Evolutionary conservation across 2,329 filamentous ascomycete species (phyloP).

Genomic region (Mycosphaerelloides madeirae): DNA sequence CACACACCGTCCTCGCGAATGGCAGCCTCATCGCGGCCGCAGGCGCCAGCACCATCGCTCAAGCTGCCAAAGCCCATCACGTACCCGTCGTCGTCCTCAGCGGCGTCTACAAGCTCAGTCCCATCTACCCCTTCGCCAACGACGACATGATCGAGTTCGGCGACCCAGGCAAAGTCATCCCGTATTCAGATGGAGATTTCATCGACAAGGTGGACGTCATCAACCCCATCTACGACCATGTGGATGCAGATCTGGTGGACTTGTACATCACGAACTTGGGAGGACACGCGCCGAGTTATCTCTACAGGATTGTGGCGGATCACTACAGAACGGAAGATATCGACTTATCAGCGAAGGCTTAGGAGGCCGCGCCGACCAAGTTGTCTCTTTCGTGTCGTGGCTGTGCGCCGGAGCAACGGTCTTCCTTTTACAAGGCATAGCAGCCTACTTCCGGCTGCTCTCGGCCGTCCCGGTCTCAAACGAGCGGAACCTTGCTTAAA

Average conservation of each 20-base stretch:
- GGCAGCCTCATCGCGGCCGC: constrained; percentile 79
- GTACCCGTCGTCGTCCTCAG: constrained; percentile 84
- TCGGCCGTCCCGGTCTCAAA: no score
- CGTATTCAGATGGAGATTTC: constrained; percentile 73
- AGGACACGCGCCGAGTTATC: constrained; percentile 63
- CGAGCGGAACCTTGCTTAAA: no score
- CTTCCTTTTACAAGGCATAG: no score
- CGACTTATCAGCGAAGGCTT: constrained; percentile 37
- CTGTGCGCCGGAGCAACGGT: no score
- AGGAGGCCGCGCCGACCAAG: constrained; percentile 1
- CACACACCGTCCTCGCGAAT: constrained; percentile 81
- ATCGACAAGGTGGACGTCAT: constrained; percentile 73
- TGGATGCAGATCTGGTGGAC: constrained; percentile 70
- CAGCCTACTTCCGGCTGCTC: no score
- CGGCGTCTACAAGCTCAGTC: constrained; percentile 90
- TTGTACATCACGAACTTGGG: constrained; percentile 83
- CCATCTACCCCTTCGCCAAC: constrained; percentile 79
- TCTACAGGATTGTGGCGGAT: constrained; percentile 69
- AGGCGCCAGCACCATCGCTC: constrained; percentile 77
- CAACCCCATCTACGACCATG: constrained; percentile 76
- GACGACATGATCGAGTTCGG: constrained; percentile 83
- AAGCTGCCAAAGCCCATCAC: constrained; percentile 75
- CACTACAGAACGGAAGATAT: constrained; percentile 72
- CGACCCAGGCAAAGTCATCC: constrained; percentile 69
- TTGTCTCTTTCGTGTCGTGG: neutral